phyloP scores from a whole-genome alignment of 352 stramenopile genomes.

The Stramenopiles sp. region DNA sequence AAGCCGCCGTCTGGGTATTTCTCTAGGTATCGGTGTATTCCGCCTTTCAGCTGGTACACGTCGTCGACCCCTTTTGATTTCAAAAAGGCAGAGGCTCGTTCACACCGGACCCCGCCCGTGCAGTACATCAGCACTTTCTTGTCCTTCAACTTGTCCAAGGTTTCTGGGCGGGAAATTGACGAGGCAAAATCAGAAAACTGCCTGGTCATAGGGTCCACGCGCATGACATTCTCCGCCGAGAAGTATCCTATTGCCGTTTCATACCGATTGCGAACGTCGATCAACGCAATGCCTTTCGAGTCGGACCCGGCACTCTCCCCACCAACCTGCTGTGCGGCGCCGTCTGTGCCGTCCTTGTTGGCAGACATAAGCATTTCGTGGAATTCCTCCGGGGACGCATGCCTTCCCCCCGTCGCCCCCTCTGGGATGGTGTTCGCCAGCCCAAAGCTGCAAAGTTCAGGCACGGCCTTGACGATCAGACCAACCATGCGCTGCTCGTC shows the following conservation, averaged over 20 bases:
- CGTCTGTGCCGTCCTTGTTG: not conserved
- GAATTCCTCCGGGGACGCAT: not conserved
- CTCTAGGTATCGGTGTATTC: slow-evolving; percentile 47
- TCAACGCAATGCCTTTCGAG: slow-evolving; percentile 26
- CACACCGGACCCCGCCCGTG: slow-evolving; percentile 39
- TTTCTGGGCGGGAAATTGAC: slow-evolving; percentile 28
- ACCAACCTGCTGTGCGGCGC: not conserved
- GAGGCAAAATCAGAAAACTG: slow-evolving; percentile 42
- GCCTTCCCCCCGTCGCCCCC: not conserved
- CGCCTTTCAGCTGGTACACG: slow-evolving; percentile 36
- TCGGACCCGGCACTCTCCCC: slow-evolving; percentile 13
- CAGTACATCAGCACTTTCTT: slow-evolving; percentile 44
- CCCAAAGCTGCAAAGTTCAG: slow-evolving; percentile 18
- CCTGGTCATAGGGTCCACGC: slow-evolving; percentile 44
- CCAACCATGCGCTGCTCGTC: slow-evolving; percentile 16
- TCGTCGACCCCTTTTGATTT: slow-evolving; percentile 30
- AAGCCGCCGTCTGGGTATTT: slow-evolving; percentile 43
- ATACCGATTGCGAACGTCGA: slow-evolving; percentile 62
- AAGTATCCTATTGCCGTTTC: slow-evolving; percentile 54
- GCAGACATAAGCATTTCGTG: not conserved
- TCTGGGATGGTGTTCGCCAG: not conserved
- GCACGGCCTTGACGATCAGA: slow-evolving; percentile 17
- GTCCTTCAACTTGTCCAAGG: slow-evolving; percentile 39
- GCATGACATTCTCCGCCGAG: slow-evolving; percentile 25
- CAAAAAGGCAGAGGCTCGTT: slow-evolving; percentile 38